phyloP scores from a whole-genome alignment of 2,329 filamentous ascomycete genomes.

The Penicillium polonicum region DNA sequence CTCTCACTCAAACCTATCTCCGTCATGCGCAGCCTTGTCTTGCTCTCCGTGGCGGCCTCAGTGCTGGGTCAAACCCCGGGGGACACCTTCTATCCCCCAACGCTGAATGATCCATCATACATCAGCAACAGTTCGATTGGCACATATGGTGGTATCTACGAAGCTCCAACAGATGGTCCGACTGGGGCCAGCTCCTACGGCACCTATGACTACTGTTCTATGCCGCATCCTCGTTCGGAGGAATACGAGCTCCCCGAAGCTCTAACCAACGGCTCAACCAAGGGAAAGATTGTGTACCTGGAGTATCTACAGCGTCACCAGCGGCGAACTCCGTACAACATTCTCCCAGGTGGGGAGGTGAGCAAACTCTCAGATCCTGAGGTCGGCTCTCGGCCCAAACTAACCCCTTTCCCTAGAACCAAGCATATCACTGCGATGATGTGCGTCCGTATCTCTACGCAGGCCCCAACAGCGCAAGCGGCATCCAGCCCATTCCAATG shows the following conservation, averaged over 20 bases:
- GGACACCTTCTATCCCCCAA: conserved; percentile 37
- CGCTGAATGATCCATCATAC: conserved; percentile 38
- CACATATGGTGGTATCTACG: conserved; percentile 40
- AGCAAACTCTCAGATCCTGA: background rate
- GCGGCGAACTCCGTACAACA: conserved; percentile 41
- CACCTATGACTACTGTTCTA: conserved; percentile 42
- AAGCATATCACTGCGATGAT: conserved; percentile 40
- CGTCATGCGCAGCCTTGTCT: conserved; percentile 11
- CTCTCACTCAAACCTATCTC: background rate
- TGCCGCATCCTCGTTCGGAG: conserved; percentile 39
- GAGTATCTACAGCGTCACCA: conserved; percentile 44
- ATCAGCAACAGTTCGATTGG: conserved; percentile 38
- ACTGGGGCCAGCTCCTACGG: conserved; percentile 27
- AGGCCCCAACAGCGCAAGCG: conserved; percentile 19
- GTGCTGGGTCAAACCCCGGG: conserved; percentile 15
- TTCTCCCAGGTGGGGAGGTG: conserved; percentile 42
- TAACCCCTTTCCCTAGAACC: conserved; percentile 26
- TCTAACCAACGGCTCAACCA: conserved; percentile 27
- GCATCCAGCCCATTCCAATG: conserved; percentile 28
- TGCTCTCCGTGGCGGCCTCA: conserved; percentile 9
- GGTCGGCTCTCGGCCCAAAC: background rate
- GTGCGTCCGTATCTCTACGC: conserved; percentile 40
- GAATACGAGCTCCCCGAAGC: conserved; percentile 34
- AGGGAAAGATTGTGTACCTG: conserved; percentile 37
- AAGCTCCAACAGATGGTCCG: conserved; percentile 26